phyloP scores from a whole-genome alignment of 441 rosid species.

The Cnidoscolus chayamansa region DNA sequence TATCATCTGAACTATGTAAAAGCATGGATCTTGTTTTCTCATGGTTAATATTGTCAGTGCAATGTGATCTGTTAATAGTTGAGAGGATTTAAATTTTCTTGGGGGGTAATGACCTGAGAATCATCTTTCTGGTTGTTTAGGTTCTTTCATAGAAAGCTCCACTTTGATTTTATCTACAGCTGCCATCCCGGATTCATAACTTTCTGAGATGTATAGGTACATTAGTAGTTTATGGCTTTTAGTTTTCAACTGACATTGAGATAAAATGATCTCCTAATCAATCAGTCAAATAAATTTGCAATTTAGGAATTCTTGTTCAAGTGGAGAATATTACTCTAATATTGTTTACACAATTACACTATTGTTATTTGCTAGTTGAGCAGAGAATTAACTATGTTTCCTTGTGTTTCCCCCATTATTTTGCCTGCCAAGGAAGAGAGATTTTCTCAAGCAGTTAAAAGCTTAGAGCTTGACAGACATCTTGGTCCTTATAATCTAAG shows the following conservation, averaged over 20 bases:
- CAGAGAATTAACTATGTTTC: slow-evolving; percentile 5
- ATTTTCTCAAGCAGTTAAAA: slow-evolving; percentile 58
- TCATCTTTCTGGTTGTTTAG: not conserved
- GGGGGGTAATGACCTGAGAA: not conserved
- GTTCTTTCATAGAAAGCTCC: not conserved
- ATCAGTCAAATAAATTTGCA: not conserved
- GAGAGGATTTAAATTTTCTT: not conserved
- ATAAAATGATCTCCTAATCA: not conserved
- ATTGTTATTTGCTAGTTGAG: not conserved
- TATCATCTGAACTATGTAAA: not conserved
- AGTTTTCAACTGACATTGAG: not conserved
- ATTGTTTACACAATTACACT: not conserved
- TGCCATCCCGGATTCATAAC: not conserved
- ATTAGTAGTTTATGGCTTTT: not conserved
- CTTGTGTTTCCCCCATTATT: slow-evolving; percentile 7
- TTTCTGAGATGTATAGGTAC: not conserved
- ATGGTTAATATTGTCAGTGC: not conserved
- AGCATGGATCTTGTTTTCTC: not conserved
- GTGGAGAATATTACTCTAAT: not conserved
- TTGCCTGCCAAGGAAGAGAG: slow-evolving; percentile 57
- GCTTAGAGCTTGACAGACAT: slow-evolving; percentile 69
- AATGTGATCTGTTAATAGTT: not conserved
- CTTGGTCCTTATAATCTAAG: slow-evolving; percentile 76
- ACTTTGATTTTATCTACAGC: not conserved
- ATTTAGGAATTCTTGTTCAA: not conserved